Conservation (phyloP, 768 basidiomycete genomes). For the Suillus tomentosus region DNA sequence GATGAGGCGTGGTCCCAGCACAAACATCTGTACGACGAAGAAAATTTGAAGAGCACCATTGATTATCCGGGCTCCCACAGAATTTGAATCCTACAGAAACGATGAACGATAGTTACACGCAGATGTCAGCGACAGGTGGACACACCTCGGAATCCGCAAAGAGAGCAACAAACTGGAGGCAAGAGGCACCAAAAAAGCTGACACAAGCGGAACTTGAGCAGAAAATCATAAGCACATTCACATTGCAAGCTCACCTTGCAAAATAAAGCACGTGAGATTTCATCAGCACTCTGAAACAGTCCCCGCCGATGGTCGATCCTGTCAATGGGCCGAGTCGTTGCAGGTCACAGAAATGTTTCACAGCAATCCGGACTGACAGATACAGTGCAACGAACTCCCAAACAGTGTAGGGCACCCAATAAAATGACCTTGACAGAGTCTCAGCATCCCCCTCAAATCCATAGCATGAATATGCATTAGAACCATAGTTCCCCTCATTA, state of each 20-base stretch:
- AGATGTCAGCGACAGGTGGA: background rate
- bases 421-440: no score
- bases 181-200: background rate
- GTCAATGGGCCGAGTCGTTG: background rate
- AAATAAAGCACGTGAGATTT: background rate
- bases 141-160: fast-evolving
- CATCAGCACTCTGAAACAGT: background rate
- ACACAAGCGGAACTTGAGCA: background rate
- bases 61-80: background rate
- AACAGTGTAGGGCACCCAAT: background rate
- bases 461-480: background rate
- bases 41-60: background rate
- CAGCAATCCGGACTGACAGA: background rate
- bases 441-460: background rate
- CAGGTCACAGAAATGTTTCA: background rate
- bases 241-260: background rate
- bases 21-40: background rate
- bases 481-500: no score
- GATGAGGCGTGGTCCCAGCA: background rate
- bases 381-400: background rate
- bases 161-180: background rate
- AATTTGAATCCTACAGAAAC: background rate
- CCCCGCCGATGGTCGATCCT: background rate
- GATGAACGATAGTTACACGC: background rate
- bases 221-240: background rate